A percentile compares a stretch with the other conserved stretches of the same genome.
phyloP scores from a whole-genome alignment of 1,284 basidiomycete species.

The Moesziomyces antarcticus region DNA sequence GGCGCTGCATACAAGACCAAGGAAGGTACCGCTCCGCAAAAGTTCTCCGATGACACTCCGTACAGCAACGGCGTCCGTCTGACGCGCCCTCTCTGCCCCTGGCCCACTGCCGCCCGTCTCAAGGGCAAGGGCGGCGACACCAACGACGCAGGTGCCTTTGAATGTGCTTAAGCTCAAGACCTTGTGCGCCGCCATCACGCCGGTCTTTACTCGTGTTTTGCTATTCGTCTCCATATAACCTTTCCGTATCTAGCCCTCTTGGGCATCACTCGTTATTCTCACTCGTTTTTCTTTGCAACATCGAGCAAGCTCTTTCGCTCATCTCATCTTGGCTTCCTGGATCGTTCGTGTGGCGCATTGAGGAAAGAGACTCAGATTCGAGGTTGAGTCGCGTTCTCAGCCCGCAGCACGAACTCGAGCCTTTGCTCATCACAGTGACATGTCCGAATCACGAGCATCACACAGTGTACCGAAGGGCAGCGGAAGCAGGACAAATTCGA shows the following conservation, averaged over 20 bases:
- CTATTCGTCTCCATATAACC: background rate
- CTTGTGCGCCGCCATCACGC: background rate
- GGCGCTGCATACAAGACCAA: slow-evolving; percentile 53
- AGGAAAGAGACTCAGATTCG: no score
- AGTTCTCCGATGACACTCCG: slow-evolving; percentile 1
- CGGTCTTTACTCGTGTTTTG: background rate
- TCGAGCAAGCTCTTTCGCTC: background rate
- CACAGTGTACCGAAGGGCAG: background rate
- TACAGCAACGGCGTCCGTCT: slow-evolving; percentile 18
- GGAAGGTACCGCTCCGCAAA: background rate
- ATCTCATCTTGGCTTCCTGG: no score
- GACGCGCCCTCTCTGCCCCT: slow-evolving; percentile 28
- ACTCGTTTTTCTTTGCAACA: background rate
- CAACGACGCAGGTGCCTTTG: slow-evolving; percentile 13
- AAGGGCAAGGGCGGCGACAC: slow-evolving; percentile 1
- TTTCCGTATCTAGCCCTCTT: background rate
- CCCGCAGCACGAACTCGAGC: no score
- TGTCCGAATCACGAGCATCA: no score
- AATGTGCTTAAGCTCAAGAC: slow-evolving; percentile 9
- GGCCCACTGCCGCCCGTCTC: slow-evolving; percentile 14
- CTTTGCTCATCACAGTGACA: no score
- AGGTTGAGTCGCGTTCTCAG: background rate
- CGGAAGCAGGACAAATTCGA: background rate
- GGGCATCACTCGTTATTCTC: no score
- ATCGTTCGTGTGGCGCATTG: no score